These are phyloP conservation scores for Glycine soja DNA, from an alignment of 306 rosid genomes.

Conservation along the genomic window DNA sequence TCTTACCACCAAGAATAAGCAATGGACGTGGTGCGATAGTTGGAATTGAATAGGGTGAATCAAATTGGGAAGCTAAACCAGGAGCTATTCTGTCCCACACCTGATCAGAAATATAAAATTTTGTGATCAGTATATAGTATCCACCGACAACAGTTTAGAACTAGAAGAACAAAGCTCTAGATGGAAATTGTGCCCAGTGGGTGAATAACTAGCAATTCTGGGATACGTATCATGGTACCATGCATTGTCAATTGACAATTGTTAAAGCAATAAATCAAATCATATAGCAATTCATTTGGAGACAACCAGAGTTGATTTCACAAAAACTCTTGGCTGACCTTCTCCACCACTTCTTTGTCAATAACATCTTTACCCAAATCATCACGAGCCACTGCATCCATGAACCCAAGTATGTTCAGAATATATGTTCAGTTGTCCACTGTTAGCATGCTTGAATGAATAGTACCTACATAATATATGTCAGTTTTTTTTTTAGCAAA, in stretches of 20 bases:
- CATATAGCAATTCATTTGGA: constrained; percentile 32
- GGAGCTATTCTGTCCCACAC: constrained; percentile 98
- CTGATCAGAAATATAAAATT: constrained; percentile 54
- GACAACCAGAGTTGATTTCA: not conserved
- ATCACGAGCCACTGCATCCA: constrained; percentile 69
- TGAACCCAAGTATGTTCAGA: constrained; percentile 38
- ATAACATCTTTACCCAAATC: constrained; percentile 69
- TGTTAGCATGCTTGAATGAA: constrained; percentile 32
- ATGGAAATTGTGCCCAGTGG: constrained; percentile 9
- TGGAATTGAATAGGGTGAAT: constrained; percentile 73
- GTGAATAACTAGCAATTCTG: constrained; percentile 14
- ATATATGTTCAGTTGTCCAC: constrained; percentile 32
- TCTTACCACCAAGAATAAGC: constrained; percentile 76
- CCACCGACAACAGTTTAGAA: constrained; percentile 34
- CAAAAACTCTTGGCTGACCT: constrained; percentile 59
- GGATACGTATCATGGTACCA: constrained; percentile 23
- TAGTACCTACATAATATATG: not conserved
- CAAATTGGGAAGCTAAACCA: constrained; percentile 81
- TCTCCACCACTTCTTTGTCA: constrained; percentile 89
- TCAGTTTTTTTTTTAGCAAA: too few relatives aligned
- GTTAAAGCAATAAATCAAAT: constrained; percentile 39
- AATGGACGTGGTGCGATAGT: constrained; percentile 83
- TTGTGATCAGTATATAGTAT: constrained; percentile 23
- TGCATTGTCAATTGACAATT: constrained; percentile 23
- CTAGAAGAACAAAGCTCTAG: constrained; percentile 28